Conservation (phyloP, 2,329 filamentous ascomycete genomes). For the Geosmithia flava region DNA sequence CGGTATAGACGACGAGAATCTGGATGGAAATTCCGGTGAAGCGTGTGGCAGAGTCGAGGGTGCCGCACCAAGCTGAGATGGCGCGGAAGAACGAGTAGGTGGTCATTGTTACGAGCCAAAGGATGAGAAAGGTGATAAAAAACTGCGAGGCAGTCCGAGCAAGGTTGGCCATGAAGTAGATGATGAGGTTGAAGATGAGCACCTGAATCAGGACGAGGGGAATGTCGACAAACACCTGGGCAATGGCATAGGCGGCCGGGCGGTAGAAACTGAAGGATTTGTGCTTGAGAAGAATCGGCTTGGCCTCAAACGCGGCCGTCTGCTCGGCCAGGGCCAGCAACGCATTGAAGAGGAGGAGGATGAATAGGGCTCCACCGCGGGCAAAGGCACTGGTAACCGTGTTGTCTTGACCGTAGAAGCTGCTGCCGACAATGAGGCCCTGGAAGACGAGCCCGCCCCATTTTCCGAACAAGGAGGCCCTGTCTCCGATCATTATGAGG, state of each 20-base stretch:
- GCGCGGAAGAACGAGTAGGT: conserved; percentile 48
- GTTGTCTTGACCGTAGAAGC: conserved; percentile 58
- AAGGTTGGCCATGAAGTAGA: conserved; percentile 71
- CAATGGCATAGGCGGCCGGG: conserved; percentile 42
- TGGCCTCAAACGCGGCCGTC: conserved; percentile 47
- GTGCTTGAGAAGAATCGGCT: conserved; percentile 58
- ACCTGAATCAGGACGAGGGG: conserved; percentile 50
- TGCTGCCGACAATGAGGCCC: conserved; percentile 60
- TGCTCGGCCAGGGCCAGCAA: conserved; percentile 67
- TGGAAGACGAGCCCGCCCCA: conserved; percentile 68
- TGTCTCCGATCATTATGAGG: conserved; percentile 67
- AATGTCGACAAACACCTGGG: conserved; percentile 46
- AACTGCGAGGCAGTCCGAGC: conserved; percentile 53
- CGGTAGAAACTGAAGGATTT: conserved; percentile 60
- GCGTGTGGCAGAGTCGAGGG: conserved; percentile 50
- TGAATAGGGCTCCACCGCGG: conserved; percentile 34
- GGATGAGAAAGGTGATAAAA: conserved; percentile 52
- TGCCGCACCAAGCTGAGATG: conserved; percentile 44
- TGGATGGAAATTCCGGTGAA: conserved; percentile 45
- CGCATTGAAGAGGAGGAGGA: conserved; percentile 38
- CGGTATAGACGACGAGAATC: conserved; percentile 55
- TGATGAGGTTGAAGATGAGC: conserved; percentile 54
- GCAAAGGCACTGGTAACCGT: conserved; percentile 53
- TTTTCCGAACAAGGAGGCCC: conserved; percentile 64
- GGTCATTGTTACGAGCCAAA: conserved; percentile 42